These are phyloP conservation scores for Colletotrichum viniferum DNA, from an alignment of 2,329 filamentous ascomycete species.

Conservation along the genomic window DNA sequence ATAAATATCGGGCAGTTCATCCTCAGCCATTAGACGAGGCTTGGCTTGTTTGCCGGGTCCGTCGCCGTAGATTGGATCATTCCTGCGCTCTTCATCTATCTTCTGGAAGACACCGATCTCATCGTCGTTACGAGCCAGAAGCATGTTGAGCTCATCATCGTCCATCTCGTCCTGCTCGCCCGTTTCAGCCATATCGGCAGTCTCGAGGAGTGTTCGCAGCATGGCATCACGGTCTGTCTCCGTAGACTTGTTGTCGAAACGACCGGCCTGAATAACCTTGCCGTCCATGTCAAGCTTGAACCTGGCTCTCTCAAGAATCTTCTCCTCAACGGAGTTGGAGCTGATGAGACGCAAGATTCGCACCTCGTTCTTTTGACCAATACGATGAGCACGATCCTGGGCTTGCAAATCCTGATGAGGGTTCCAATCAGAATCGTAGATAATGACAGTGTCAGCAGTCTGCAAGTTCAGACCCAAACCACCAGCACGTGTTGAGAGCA, in stretches of 20 bases:
- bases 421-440: conserved; percentile 99
- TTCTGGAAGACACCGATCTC: conserved; percentile 81
- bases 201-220: conserved; percentile 90
- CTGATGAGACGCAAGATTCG: conserved; percentile 95
- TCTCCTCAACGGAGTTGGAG: conserved; percentile 96
- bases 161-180: conserved; percentile 96
- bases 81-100: conserved; percentile 77
- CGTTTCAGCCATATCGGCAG: conserved; percentile 70
- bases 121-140: conserved; percentile 85
- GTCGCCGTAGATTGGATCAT: conserved; percentile 73
- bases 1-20: conserved; percentile 93
- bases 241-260: conserved; percentile 99
- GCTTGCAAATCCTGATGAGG: conserved; percentile 99
- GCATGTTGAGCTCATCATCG: conserved; percentile 93
- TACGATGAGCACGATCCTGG: conserved; percentile 99
- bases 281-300: conserved; percentile 99
- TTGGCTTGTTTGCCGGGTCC: conserved; percentile 63
- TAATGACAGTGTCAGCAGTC: conserved; percentile 98
- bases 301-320: conserved; percentile 94
- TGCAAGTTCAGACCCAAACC: conserved; percentile 96
- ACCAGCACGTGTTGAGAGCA: conserved; percentile 98
- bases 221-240: conserved; percentile 98
- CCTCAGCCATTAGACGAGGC: conserved; percentile 84
- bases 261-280: conserved; percentile 98
- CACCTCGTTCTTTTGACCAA: conserved; percentile 99